These are phyloP conservation scores for Phytophthora sp. DNA, from an alignment of 352 stramenopile genomes.

Conservation along the genomic window DNA sequence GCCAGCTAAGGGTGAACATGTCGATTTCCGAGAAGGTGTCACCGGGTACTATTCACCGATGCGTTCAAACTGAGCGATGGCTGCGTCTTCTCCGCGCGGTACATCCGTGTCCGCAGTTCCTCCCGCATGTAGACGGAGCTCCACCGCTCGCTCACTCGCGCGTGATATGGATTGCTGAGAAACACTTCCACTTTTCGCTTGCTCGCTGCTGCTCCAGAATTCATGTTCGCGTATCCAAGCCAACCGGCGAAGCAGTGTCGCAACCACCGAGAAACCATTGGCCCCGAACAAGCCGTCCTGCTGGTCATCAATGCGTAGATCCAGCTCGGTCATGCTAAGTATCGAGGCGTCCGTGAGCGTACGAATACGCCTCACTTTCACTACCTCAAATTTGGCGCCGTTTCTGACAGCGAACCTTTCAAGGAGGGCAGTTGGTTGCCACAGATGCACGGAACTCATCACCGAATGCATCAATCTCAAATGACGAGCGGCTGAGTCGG, in stretches of 20 bases:
- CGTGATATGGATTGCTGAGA: conserved; percentile 21
- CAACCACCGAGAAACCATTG: conserved; percentile 20
- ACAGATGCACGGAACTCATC: conserved; percentile 34
- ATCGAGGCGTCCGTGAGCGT: conserved; percentile 38
- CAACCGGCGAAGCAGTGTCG: conserved; percentile 4
- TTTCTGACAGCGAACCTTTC: conserved; percentile 34
- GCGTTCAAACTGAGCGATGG: conserved; percentile 5
- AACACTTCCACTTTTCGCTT: conserved; percentile 8
- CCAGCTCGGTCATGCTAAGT: conserved; percentile 25
- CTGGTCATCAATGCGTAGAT: conserved; percentile 32
- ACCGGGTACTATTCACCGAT: conserved; percentile 1
- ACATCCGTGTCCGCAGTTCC: conserved; percentile 13
- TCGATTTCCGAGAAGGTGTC: conserved; percentile 24
- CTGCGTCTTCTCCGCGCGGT: conserved; percentile 17
- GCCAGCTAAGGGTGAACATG: conserved; percentile 19
- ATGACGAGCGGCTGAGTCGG: neutral
- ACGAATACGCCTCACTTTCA: conserved; percentile 24
- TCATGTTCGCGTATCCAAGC: conserved; percentile 14
- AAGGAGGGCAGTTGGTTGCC: conserved; percentile 26
- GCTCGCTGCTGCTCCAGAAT: conserved; percentile 4
- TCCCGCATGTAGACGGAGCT: conserved; percentile 16
- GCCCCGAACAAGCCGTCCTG: conserved; percentile 4
- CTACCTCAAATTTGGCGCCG: conserved; percentile 32
- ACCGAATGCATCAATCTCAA: conserved; percentile 35
- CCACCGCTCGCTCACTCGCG: conserved; percentile 9